Evolutionary conservation across 306 rosid genomes (phyloP), one percentile per base, ranked within the genome.

Genomic region (Prosopis cineraria): DNA sequence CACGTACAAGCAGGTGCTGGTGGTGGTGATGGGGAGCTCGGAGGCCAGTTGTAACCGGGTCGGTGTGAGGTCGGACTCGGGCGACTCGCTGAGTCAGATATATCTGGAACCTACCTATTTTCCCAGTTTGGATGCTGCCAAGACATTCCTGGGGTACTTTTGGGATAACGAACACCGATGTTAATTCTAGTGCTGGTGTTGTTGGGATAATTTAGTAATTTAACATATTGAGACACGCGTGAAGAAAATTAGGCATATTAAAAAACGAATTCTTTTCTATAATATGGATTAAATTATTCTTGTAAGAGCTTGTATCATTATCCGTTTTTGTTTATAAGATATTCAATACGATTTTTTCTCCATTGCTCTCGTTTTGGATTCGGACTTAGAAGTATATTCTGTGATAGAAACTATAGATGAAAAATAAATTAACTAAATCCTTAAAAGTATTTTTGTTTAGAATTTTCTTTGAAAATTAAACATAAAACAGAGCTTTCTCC

Each of bases 81-180:
- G 76, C 7, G 93, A 91, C 83, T 84, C 90, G 41, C 78, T 95
- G 86, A 89, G 84, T 81, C 92, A 78, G 77, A 89, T 95, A 34
- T 92, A 88, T 70, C 78, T 95, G 3, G 93, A 95, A 74, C 95
- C 98, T 3, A 90, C 97, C 0, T 92, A 84, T 50, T 95, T 90
- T 29, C 98, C 98, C 64, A 95, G 97, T 47, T 70, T 95, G 88
- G 98, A 95, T 41, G 97, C 98, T 0, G 98, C 98, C 0, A 95
- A 92, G 88, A 90, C 98, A 19, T 95, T 95, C 69, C 84, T 95
- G 0, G 91, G 89, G 0, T 89, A 91, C 36, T 69, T 70, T 30
- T 87, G 85, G 85, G 85, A 78, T 33, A 58, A 47, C n/a, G 72
- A 85, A 2, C 68, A 14, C 63, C 45, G 0, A n/a, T 0, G 10